A percentile compares a stretch with the other conserved stretches of the same genome.
Conservation (phyloP, 495 filamentous ascomycete genomes). For the Hypoxylon cercidicola region DNA sequence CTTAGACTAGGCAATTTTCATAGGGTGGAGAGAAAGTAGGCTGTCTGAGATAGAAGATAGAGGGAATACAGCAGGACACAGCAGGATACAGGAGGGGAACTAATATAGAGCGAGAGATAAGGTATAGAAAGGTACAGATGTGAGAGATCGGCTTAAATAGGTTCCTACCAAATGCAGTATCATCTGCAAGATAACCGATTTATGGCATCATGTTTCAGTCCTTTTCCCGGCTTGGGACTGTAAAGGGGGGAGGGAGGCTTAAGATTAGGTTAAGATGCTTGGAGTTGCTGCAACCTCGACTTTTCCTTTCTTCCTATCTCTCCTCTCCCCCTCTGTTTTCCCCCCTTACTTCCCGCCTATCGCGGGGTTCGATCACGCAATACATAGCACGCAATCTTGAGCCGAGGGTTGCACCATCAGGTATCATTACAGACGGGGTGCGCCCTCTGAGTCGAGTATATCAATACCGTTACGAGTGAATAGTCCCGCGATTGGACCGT, state of each 20-base stretch:
- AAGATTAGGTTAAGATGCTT: conserved; percentile 24
- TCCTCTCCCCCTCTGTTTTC: too few relatives aligned
- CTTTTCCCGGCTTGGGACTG: conserved; percentile 10
- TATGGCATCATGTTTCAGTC: conserved; percentile 33
- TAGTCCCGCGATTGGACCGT: conserved; percentile 15
- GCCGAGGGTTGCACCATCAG: conserved; percentile 33
- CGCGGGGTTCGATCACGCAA: conserved; percentile 37
- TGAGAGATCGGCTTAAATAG: conserved; percentile 25
- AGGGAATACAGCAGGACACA: conserved; percentile 14
- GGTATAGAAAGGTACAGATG: conserved; percentile 31
- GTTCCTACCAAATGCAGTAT: conserved; percentile 16
- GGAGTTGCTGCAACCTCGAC: conserved; percentile 18
- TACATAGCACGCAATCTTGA: conserved; percentile 40
- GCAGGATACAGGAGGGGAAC: neutral
- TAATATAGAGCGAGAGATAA: conserved; percentile 22
- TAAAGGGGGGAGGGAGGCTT: conserved; percentile 4
- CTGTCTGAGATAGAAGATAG: conserved; percentile 14
- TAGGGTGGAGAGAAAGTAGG: neutral
- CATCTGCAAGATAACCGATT: conserved; percentile 33
- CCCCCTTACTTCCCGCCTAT: conserved; percentile 32
- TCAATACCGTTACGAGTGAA: neutral
- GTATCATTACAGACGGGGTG: conserved; percentile 24
- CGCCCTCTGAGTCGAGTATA: conserved; percentile 3
- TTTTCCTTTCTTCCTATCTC: conserved; percentile 35
- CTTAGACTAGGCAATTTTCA: conserved; percentile 6